These are phyloP conservation scores for Hypocrella siamensis DNA, from an alignment of 2,329 filamentous ascomycete species.

Conservation along the genomic window DNA sequence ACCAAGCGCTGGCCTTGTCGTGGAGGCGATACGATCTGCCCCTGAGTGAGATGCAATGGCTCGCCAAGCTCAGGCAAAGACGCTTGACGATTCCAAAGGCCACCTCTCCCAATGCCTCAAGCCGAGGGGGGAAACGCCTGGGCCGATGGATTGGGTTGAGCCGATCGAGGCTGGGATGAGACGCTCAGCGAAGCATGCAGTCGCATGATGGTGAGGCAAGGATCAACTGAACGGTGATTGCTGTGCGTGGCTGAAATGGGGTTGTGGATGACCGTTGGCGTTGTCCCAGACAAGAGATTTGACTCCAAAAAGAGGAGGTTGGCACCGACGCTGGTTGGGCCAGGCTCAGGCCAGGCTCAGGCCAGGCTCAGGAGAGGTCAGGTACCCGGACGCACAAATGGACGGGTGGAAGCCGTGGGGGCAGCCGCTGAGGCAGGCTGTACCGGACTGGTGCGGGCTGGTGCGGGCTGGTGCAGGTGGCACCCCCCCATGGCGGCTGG, in stretches of 20 bases:
- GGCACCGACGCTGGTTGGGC: no score
- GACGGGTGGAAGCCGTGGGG: no score
- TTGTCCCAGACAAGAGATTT: no score
- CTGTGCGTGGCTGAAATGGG: neutral
- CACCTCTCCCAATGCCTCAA: slow-evolving; percentile 9
- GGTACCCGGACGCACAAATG: neutral
- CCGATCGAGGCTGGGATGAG: slow-evolving; percentile 15
- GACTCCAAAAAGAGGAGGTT: neutral
- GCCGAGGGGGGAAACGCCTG: slow-evolving; percentile 3
- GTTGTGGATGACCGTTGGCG: neutral
- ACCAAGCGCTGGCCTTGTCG: slow-evolving; percentile 3
- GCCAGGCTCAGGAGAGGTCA: no score
- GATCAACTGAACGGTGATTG: neutral
- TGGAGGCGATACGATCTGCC: no score
- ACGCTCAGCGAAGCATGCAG: slow-evolving; percentile 10
- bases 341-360: no score
- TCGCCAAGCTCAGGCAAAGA: neutral
- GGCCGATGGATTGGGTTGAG: slow-evolving; percentile 7
- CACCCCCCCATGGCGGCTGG: no score
- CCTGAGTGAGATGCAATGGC: slow-evolving; percentile 1
- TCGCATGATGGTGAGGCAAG: slow-evolving; percentile 13
- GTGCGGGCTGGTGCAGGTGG: no score
- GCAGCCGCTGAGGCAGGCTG: no score
- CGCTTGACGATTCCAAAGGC: slow-evolving; percentile 19
- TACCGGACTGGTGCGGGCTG: no score